Evolutionary conservation across 208 protist genomes (phyloP).

Genomic region (Leishmania amazonensis): DNA sequence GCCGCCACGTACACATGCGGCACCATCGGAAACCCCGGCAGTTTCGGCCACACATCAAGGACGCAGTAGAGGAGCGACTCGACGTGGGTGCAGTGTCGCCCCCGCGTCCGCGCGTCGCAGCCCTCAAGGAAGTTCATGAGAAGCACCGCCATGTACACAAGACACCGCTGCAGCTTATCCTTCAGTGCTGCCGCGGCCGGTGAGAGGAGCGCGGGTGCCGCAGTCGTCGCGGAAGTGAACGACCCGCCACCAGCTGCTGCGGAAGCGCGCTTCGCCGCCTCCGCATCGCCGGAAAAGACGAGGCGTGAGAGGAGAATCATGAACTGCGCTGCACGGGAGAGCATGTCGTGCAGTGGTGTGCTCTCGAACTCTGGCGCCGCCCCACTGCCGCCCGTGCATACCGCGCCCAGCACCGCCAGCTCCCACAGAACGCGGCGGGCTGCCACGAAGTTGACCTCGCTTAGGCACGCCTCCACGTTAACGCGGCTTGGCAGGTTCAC

Average conservation of each 20-base stretch:
- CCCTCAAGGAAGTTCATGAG: conserved; percentile 37
- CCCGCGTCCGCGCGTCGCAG: conserved; percentile 24
- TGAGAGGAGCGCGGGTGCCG: conserved; percentile 1
- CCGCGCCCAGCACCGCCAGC: conserved; percentile 30
- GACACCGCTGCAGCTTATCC: conserved; percentile 26
- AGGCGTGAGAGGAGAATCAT: conserved; percentile 35
- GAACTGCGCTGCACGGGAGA: conserved; percentile 24
- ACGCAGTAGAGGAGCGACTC: conserved; percentile 44
- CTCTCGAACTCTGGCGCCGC: conserved; percentile 6
- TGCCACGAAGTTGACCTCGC: conserved; percentile 16
- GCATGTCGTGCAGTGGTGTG: conserved; percentile 16
- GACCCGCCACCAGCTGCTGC: not conserved
- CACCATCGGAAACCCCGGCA: conserved; percentile 38
- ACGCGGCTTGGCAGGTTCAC: conserved; percentile 10
- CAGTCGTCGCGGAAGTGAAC: conserved; percentile 5
- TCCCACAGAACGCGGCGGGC: conserved; percentile 29
- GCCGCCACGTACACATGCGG: conserved; percentile 37
- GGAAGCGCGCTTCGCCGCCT: not conserved
- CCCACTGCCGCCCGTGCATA: conserved; percentile 13
- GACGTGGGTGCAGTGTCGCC: conserved; percentile 21
- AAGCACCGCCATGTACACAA: conserved; percentile 39
- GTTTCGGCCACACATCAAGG: conserved; percentile 39
- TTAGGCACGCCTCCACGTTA: conserved; percentile 17
- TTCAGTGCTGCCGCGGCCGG: conserved; percentile 16
- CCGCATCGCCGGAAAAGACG: conserved; percentile 14